Conservation (phyloP, 768 basidiomycete genomes). For the Agrocybe chaxingu region DNA sequence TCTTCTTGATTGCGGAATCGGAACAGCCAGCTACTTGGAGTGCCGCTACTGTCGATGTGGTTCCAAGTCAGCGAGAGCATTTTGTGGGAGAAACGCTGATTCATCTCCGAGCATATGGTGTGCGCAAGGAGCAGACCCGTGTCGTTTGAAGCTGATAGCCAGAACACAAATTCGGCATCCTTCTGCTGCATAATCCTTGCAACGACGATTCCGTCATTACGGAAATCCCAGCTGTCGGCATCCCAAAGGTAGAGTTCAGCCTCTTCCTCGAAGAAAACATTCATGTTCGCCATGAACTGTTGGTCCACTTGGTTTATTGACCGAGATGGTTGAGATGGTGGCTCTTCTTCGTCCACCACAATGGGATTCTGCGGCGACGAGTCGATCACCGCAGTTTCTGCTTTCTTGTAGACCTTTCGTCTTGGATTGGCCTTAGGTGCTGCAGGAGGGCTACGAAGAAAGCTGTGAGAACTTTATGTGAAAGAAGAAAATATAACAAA, state of each 20-base stretch:
- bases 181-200: constrained; percentile 51
- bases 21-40: constrained; percentile 79
- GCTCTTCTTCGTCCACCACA: constrained; percentile 9
- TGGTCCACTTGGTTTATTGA: constrained; percentile 8
- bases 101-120: constrained; percentile 64
- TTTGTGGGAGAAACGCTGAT: constrained; percentile 60
- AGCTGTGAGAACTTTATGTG: neutral
- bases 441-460: constrained; percentile 30
- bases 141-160: constrained; percentile 51
- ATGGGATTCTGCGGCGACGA: constrained; percentile 10
- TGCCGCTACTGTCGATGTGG: constrained; percentile 49
- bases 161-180: constrained; percentile 50
- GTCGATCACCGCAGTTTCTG: constrained; percentile 1
- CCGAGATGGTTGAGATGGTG: constrained; percentile 1
- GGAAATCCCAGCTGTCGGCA: constrained; percentile 42
- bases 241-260: constrained; percentile 69
- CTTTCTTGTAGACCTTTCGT: constrained; percentile 26
- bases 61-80: constrained; percentile 88
- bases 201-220: constrained; percentile 48
- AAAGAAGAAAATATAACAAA: neutral
- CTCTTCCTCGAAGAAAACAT: constrained; percentile 35
- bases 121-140: constrained; percentile 57
- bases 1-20: constrained; percentile 55
- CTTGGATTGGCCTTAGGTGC: constrained; percentile 24
- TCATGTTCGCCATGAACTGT: constrained; percentile 21